Evolutionary conservation across 2,329 filamentous ascomycete genomes (phyloP).

Genomic region (Lojkania enalia): DNA sequence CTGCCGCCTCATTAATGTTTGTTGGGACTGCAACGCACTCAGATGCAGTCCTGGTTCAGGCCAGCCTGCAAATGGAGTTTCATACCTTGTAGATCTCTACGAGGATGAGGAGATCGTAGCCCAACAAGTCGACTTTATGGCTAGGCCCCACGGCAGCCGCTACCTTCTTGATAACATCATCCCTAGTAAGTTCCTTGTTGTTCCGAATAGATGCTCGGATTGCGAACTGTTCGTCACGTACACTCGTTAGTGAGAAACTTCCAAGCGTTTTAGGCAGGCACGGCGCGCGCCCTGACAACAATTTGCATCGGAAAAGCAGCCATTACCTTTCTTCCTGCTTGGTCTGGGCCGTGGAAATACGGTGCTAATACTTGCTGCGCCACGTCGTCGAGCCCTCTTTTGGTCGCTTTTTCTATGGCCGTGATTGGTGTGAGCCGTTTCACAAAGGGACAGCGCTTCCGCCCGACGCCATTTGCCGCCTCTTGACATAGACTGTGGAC

Average conservation of each 20-base stretch:
- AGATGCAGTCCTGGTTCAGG: not conserved
- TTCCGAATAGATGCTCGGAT: conserved; percentile 79
- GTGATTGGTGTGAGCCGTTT: conserved; percentile 64
- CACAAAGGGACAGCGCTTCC: conserved; percentile 60
- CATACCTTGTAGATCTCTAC: conserved; percentile 80
- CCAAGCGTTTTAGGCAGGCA: conserved; percentile 10
- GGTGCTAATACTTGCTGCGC: conserved; percentile 64
- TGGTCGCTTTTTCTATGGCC: conserved; percentile 66
- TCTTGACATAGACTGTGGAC: conserved; percentile 63
- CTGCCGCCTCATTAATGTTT: conserved; percentile 50
- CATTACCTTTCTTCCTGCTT: conserved; percentile 57
- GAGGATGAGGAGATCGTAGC: conserved; percentile 77
- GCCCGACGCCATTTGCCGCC: conserved; percentile 54
- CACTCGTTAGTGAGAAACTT: conserved; percentile 24
- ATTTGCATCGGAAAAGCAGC: conserved; percentile 5
- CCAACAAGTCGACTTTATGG: conserved; percentile 76
- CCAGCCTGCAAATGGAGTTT: conserved; percentile 18
- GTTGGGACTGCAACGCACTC: conserved; percentile 11
- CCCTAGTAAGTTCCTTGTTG: conserved; percentile 68
- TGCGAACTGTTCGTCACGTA: conserved; percentile 64
- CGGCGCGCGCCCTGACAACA: conserved; percentile 13
- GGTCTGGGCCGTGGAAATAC: conserved; percentile 62
- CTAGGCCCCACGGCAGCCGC: conserved; percentile 65
- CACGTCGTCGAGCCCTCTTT: conserved; percentile 68
- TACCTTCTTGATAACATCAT: conserved; percentile 70